Evolutionary conservation across 148 eudicot genomes (phyloP).

Genomic region (Nepenthes mirabilis): DNA sequence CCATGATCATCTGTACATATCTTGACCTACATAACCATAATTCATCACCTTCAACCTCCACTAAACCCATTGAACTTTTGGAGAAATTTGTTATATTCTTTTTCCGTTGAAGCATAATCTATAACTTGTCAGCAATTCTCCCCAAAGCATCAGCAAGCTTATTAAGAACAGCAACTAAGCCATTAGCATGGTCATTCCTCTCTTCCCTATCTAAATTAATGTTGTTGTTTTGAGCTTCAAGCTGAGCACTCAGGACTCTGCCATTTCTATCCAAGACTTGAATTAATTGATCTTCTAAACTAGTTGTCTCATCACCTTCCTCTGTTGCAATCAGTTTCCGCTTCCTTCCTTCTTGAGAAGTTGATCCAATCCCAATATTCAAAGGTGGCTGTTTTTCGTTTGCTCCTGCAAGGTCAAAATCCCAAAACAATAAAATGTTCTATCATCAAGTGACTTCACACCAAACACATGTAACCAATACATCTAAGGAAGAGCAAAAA

Average conservation of each 20-base stretch:
- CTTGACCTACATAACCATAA: no score
- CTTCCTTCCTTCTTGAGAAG: conserved; percentile 43
- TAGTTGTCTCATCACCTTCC: conserved; percentile 20
- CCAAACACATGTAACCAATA: background rate
- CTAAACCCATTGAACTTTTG: background rate
- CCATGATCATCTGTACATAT: no score
- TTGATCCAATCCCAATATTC: conserved; percentile 29
- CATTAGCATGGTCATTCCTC: conserved; percentile 46
- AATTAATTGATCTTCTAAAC: conserved; percentile 32
- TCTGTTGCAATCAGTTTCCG: conserved; percentile 36
- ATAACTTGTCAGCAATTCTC: conserved; percentile 86
- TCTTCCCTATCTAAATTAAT: conserved; percentile 60
- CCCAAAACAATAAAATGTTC: background rate
- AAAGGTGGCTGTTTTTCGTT: conserved; percentile 25
- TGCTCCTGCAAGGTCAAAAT: conserved; percentile 21
- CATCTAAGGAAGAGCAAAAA: no score
- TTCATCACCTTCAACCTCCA: no score
- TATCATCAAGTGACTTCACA: background rate
- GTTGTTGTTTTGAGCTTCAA: conserved; percentile 66
- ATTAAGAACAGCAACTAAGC: conserved; percentile 58
- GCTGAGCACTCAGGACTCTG: conserved; percentile 39
- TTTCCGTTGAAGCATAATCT: conserved; percentile 9
- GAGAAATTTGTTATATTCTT: background rate
- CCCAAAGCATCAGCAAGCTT: conserved; percentile 86
- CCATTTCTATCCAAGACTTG: conserved; percentile 69